These are phyloP conservation scores for Podospora didyma DNA, from an alignment of 495 filamentous ascomycete genomes.

Conservation along the genomic window DNA sequence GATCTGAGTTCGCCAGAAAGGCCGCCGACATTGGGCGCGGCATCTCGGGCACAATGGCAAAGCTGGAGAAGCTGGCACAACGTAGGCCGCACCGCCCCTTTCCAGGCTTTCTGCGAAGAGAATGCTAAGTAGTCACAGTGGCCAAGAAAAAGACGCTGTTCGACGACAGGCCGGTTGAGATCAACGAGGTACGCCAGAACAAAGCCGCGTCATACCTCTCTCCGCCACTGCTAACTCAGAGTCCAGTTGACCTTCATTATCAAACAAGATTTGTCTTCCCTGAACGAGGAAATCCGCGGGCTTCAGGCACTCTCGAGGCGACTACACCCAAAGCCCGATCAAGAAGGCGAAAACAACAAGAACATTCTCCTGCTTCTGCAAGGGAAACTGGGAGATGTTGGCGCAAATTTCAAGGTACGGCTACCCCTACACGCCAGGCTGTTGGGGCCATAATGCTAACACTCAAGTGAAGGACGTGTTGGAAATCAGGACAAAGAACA, in stretches of 20 bases:
- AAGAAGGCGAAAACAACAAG: conserved; percentile 95
- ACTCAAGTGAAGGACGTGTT: conserved; percentile 63
- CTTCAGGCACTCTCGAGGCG: conserved; percentile 64
- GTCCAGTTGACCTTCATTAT: conserved; percentile 59
- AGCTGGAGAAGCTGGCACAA: conserved; percentile 87
- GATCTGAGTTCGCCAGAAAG: conserved; percentile 80
- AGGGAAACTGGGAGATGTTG: conserved; percentile 90
- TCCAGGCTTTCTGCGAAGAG: background rate
- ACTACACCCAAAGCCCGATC: conserved; percentile 74
- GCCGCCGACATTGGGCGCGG: conserved; percentile 88
- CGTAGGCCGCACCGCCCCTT: conserved; percentile 42
- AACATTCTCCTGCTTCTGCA: conserved; percentile 93
- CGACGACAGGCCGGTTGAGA: conserved; percentile 93
- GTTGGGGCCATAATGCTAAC: background rate
- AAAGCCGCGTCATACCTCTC: background rate
- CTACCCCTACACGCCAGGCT: background rate
- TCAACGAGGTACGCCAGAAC: conserved; percentile 74
- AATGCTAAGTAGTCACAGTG: conserved; percentile 46
- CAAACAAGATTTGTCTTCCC: conserved; percentile 88
- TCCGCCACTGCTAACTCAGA: conserved; percentile 16
- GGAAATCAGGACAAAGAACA: conserved; percentile 96
- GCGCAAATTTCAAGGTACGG: conserved; percentile 83
- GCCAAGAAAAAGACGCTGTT: conserved; percentile 96
- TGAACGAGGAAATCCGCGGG: conserved; percentile 81
- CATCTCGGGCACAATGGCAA: conserved; percentile 88